Conservation (phyloP, 1,284 basidiomycete species). For the Microstroma glucosiphilum region DNA sequence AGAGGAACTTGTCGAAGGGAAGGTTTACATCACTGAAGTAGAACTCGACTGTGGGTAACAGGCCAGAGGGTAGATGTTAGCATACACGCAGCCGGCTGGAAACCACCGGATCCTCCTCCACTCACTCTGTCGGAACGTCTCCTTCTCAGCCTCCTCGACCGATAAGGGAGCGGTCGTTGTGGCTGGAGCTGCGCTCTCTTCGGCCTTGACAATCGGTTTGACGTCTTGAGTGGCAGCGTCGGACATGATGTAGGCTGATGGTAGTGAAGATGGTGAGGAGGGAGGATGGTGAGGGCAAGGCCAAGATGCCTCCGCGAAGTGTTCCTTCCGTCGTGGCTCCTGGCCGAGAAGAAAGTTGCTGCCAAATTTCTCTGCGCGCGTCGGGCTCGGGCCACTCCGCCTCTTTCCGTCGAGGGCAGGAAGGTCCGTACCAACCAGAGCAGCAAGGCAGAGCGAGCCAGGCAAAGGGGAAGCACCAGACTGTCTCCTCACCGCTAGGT, state of each 20-base stretch:
- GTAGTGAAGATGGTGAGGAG: not conserved
- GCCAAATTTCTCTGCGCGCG: no score
- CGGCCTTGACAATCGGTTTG: not conserved
- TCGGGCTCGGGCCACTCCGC: no score
- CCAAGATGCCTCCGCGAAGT: no score
- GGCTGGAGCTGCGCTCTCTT: not conserved
- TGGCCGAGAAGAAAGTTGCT: no score
- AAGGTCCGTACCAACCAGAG: no score
- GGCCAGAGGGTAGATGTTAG: not conserved
- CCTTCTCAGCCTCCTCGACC: constrained; percentile 6
- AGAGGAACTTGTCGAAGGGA: constrained; percentile 97
- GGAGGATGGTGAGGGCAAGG: no score
- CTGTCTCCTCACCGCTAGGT: no score
- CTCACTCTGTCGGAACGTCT: constrained; percentile 6
- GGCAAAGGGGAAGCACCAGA: no score
- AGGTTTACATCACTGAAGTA: constrained; percentile 86
- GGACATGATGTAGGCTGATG: constrained; percentile 2
- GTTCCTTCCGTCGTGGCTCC: no score
- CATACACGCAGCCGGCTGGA: not conserved
- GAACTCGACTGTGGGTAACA: constrained; percentile 70
- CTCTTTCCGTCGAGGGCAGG: no score
- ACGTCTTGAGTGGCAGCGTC: not conserved
- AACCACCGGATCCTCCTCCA: not conserved
- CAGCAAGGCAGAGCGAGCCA: no score
- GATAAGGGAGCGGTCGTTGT: not conserved